Conservation (phyloP, 2,329 filamentous ascomycete genomes). For the Arachnomyces sp. region DNA sequence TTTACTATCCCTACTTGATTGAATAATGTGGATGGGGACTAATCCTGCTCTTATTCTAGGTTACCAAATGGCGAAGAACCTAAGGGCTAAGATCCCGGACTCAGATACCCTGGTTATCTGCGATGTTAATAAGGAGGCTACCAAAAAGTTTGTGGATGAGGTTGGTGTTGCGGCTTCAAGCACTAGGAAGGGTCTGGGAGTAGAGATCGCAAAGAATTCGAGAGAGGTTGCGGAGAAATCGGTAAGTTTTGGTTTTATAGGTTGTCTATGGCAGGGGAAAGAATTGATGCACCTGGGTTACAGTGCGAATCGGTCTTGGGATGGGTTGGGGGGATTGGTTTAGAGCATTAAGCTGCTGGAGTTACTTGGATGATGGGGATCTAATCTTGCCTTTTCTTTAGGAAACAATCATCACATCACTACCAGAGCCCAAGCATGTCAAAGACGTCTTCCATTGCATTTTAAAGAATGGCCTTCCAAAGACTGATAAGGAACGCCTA, state of each 20-base stretch:
- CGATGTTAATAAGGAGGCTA: slow-evolving; percentile 54
- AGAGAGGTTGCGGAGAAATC: slow-evolving; percentile 58
- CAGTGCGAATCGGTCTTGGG: slow-evolving; percentile 4
- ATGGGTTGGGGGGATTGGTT: too few relatives aligned
- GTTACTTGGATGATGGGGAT: slow-evolving; percentile 1
- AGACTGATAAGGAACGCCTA: slow-evolving; percentile 53
- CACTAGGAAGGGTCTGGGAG: slow-evolving; percentile 33
- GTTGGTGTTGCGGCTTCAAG: slow-evolving; percentile 25
- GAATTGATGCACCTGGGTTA: neutral
- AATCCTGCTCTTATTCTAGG: slow-evolving; percentile 40
- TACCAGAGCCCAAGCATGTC: slow-evolving; percentile 85
- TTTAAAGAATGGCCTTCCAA: slow-evolving; percentile 50
- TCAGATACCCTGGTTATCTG: slow-evolving; percentile 56
- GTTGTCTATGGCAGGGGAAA: neutral
- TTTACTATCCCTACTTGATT: neutral
- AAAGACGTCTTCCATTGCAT: slow-evolving; percentile 73
- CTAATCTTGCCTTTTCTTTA: slow-evolving; percentile 30
- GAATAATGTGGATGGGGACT: neutral
- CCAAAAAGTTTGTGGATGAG: slow-evolving; percentile 51
- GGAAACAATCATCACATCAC: slow-evolving; percentile 79
- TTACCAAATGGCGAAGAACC: slow-evolving; percentile 64
- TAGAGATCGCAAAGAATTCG: slow-evolving; percentile 50
- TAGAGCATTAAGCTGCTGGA: too few relatives aligned
- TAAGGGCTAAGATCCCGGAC: slow-evolving; percentile 56
- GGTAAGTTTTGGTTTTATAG: slow-evolving; percentile 40